Conservation (phyloP, 1,284 basidiomycete genomes). For the Papiliotrema flavescens region DNA sequence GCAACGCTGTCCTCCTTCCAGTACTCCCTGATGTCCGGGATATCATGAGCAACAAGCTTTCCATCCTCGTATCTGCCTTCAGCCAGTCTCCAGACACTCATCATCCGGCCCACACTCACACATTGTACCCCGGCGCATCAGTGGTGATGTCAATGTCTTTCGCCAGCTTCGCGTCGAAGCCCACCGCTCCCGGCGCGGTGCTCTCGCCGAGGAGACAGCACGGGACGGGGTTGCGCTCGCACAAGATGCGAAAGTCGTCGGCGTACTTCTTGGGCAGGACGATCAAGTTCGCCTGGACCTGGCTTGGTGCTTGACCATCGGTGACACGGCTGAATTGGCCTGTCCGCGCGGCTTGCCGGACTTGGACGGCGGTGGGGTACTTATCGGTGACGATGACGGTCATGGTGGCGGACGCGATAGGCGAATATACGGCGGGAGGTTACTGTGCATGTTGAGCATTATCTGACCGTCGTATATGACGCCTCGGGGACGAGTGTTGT, state of each 20-base stretch:
- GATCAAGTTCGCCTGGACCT: conserved; percentile 41
- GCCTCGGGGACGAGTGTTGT: too few relatives aligned
- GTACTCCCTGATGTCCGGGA: conserved; percentile 12
- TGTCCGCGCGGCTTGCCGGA: conserved; percentile 1
- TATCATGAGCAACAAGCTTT: conserved; percentile 13
- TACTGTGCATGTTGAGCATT: too few relatives aligned
- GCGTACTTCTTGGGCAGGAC: conserved; percentile 31
- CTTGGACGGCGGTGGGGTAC: neutral
- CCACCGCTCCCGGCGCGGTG: conserved; percentile 18
- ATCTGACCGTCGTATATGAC: too few relatives aligned
- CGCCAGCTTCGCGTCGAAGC: conserved; percentile 21
- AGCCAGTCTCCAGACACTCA: neutral
- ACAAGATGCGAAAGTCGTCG: conserved; percentile 34
- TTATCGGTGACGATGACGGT: neutral
- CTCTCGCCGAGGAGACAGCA: conserved; percentile 38
- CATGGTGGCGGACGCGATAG: neutral
- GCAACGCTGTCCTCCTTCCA: conserved; percentile 37
- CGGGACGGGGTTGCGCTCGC: conserved; percentile 37
- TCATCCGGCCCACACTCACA: conserved; percentile 10
- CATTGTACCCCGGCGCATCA: conserved; percentile 33
- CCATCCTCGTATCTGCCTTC: conserved; percentile 15
- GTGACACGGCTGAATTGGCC: conserved; percentile 5
- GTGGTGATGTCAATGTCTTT: conserved; percentile 30
- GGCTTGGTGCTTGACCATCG: conserved; percentile 15
- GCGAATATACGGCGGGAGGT: too few relatives aligned